phyloP scores from a whole-genome alignment of 2,329 filamentous ascomycete genomes.

The Ascochyta pisi region DNA sequence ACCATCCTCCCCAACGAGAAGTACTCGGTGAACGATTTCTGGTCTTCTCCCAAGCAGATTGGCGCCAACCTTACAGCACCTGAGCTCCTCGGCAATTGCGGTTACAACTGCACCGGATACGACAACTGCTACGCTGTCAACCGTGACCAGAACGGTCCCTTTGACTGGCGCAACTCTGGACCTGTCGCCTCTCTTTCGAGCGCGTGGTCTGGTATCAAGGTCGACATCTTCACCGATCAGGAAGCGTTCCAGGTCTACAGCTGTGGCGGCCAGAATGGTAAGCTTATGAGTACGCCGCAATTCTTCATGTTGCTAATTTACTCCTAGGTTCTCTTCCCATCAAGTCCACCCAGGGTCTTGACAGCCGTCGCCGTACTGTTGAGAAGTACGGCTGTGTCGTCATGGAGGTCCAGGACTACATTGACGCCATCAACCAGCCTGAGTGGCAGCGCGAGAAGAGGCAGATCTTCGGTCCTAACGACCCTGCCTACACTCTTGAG shows the following conservation, averaged over 20 bases:
- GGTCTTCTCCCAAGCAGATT: conserved; percentile 80
- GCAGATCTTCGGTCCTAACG: conserved; percentile 57
- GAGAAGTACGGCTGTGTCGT: conserved; percentile 84
- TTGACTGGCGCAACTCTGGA: conserved; percentile 67
- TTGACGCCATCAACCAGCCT: conserved; percentile 91
- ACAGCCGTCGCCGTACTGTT: conserved; percentile 67
- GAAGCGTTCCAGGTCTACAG: conserved; percentile 88
- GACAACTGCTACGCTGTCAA: conserved; percentile 77
- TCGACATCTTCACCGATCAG: conserved; percentile 85
- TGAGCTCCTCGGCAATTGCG: conserved; percentile 76
- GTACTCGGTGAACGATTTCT: conserved; percentile 79
- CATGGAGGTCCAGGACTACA: conserved; percentile 91
- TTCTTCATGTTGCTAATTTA: conserved; percentile 12
- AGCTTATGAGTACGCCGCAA: background rate
- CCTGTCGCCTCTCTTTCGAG: conserved; percentile 73
- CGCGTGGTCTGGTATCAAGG: conserved; percentile 79
- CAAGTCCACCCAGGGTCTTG: conserved; percentile 73
- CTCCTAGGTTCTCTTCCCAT: conserved; percentile 61
- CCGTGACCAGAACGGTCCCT: conserved; percentile 63
- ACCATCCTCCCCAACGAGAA: conserved; percentile 72
- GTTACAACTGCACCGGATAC: conserved; percentile 82
- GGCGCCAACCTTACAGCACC: conserved; percentile 71
- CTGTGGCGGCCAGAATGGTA: conserved; percentile 78
- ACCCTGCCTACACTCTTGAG: conserved; percentile 53
- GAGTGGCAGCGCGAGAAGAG: conserved; percentile 75